Base-by-base conservation (phyloP, 2,329 filamentous ascomycete species). In the Calonectria hongkongensis region DNA sequence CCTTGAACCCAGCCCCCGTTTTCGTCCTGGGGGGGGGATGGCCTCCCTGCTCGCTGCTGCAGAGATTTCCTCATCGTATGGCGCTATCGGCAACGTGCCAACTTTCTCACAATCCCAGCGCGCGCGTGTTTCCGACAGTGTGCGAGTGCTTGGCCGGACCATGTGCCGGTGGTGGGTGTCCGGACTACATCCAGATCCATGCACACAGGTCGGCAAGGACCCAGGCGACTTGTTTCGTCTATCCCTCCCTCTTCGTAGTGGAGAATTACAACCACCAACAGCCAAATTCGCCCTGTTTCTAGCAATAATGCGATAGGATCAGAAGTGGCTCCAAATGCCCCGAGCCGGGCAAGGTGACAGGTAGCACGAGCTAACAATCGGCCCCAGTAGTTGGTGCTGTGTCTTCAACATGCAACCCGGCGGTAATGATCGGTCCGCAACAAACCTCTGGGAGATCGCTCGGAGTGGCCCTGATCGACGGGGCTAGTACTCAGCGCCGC, bases 401-500 rank as follows among this genome's bases (percentile, higher is more conserved):
- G 48, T 48, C 21, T 54, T 66, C 30, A 48, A 66, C 64, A 66
- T 43, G 18, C 36, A 28, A 36, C 36, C 64, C 33, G 48, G 64
- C 68, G 56, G 73, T 73, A 70, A 66, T 62, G 58, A 62, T 62
- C 58, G 76, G 74, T 60, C 66, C 48, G 70, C 63, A 64, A 15
- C 30, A 60, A 47, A 78, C 76, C 71, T 74, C 47, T 67, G 74
- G 68, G 67, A 78, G 71, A 71, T 70, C 73, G 72, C 76, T 75
- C 64, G 64, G 30, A 36, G 54, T 39, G 69, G 51, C 51, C 43
- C 43, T 67, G 69, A 71, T 64, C 56, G 64, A 51, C 63, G 33
- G 27, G 64, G 28, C 56, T 71, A 71, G 54, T 39, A 47, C 41
- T 56, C 27, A 48, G n/a, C 41, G 43, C 68, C 43, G 28, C 60